Percentiles rank a stretch among this genome's conserved stretches.
These are phyloP conservation scores for Pugionium dolabratum DNA, from an alignment of 345 rosid genomes.

Conservation along the genomic window DNA sequence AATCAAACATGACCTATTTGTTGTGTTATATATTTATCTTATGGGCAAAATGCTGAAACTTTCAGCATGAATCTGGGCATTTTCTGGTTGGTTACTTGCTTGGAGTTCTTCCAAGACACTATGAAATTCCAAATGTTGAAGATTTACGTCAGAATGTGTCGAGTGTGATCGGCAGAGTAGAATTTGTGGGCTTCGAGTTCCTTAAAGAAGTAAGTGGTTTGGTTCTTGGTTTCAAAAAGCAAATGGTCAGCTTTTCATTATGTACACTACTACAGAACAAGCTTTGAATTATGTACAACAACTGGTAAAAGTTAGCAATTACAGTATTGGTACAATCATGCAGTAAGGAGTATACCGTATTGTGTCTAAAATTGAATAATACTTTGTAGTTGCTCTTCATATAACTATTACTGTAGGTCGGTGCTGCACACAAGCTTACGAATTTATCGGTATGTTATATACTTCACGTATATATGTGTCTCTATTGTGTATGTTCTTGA, in stretches of 20 bases:
- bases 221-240: too few relatives aligned
- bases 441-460: constrained; percentile 12
- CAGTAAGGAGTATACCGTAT: too few relatives aligned
- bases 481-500: background rate
- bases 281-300: too few relatives aligned
- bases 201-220: constrained; percentile 48
- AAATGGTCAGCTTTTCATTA: background rate
- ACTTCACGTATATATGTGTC: background rate
- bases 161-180: constrained; percentile 45
- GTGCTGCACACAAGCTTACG: constrained; percentile 30
- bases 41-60: too few relatives aligned
- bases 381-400: too few relatives aligned
- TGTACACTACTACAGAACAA: too few relatives aligned
- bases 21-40: background rate
- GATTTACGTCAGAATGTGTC: constrained; percentile 26
- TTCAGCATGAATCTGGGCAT: constrained; percentile 69
- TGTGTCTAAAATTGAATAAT: too few relatives aligned
- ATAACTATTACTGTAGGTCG: constrained; percentile 24
- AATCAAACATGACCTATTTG: background rate
- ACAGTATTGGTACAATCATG: too few relatives aligned
- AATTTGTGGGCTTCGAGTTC: constrained; percentile 58
- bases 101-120: constrained; percentile 62
- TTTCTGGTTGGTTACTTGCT: constrained; percentile 62
- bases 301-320: too few relatives aligned
- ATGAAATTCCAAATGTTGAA: constrained; percentile 46